These are phyloP conservation scores for Oidiodendron maius DNA, from an alignment of 495 filamentous ascomycete species.

Conservation along the genomic window DNA sequence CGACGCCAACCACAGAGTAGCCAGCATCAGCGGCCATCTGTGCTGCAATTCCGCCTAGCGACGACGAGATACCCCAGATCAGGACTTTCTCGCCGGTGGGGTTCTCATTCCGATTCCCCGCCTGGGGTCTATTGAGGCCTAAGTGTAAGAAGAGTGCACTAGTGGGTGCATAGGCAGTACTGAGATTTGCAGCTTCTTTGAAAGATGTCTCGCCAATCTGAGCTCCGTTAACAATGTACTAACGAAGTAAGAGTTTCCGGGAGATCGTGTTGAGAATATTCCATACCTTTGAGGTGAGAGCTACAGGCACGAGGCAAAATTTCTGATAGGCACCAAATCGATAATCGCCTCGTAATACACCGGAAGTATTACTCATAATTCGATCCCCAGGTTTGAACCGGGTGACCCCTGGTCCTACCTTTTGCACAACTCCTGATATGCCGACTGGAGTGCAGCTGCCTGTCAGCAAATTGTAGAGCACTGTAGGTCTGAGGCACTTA, in stretches of 20 bases:
- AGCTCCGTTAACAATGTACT: neutral
- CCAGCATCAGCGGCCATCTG: slow-evolving; percentile 15
- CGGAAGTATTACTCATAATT: slow-evolving; percentile 8
- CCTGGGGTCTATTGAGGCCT: slow-evolving; percentile 6
- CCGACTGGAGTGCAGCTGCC: too few species aligned
- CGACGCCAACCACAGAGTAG: too few species aligned
- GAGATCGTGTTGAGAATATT: neutral
- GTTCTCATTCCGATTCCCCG: neutral
- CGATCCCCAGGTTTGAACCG: slow-evolving; percentile 14
- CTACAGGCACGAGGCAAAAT: slow-evolving; percentile 1
- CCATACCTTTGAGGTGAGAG: slow-evolving; percentile 7
- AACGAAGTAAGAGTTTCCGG: too few species aligned
- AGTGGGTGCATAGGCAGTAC: slow-evolving; percentile 10
- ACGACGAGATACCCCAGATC: slow-evolving; percentile 16
- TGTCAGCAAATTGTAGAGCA: too few species aligned
- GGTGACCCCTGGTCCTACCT: slow-evolving; percentile 9
- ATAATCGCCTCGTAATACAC: slow-evolving; percentile 9
- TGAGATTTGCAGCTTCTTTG: slow-evolving; percentile 7
- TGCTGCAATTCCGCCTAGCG: slow-evolving; percentile 10
- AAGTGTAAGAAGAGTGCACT: slow-evolving; percentile 16
- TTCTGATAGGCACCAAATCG: slow-evolving; percentile 15
- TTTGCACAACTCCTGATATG: slow-evolving; percentile 10
- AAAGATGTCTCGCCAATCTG: slow-evolving; percentile 13
- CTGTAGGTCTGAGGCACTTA: too few species aligned
- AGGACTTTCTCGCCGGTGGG: slow-evolving; percentile 11